Evolutionary conservation across 2,329 filamentous ascomycete species (phyloP), one percentile per base, ranked within the genome.

Genomic region (Penicillium sp.): DNA sequence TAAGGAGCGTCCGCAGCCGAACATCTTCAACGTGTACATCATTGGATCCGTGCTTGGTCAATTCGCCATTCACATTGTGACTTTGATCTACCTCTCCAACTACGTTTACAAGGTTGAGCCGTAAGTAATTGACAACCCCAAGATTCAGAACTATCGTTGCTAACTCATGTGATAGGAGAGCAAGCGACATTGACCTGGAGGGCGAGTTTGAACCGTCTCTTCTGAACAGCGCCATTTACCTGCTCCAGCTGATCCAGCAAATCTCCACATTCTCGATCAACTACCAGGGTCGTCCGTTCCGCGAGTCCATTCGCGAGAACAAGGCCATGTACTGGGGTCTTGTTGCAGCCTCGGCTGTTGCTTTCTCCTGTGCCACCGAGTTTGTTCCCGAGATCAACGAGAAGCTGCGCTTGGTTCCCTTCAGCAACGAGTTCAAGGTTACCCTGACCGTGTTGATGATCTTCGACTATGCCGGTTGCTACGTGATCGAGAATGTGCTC

Each of bases 241-340:
- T 99, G 26, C 86, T 99, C 41, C 95, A 98, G 71, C 87, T 99
- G 51, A 98, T 99, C 75, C 95, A 99, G 77, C 95, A 99, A 76
- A 96, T 99, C 71, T 97, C 93, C 24, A 99, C 95, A 3, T 99
- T 99, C 70, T 93, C 95, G 59, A 96, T 99, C 82, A 99, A 99
- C 82, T 99, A 99, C 81, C 95, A 99, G 77, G 95, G 95, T 57
- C 90, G 95, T 10, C 95, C 95, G 13, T 99, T 99, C 89, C 90
- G 95, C 58, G 95, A 99, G 78, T 90, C 90, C 22, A 91, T 99
- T 64, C 88, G 90, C 5, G 95, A 97, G 79, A 99, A 99, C 82
- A 90, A 87, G 75, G 92, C 91, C 73, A 99, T 99, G 95, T 99
- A 95, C 80, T 99, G 90, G 82, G 95, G 95, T 58, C 91, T 99